These are phyloP conservation scores for Rhizopogon roseolus DNA, from an alignment of 768 basidiomycete species.

Conservation along the genomic window DNA sequence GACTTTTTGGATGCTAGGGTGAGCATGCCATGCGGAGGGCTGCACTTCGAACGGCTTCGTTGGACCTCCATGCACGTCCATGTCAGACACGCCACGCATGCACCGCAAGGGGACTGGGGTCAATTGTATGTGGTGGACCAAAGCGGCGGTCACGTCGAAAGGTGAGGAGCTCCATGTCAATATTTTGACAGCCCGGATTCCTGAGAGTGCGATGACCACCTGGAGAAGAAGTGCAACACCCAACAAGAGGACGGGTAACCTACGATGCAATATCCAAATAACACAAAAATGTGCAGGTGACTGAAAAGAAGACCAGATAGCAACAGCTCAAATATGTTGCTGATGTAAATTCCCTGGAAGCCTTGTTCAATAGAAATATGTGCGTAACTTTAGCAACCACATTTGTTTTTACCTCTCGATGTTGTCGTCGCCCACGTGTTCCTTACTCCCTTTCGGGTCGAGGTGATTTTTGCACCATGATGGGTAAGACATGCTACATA, in stretches of 20 bases:
- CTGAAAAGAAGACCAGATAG: no score
- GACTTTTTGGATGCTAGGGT: slow-evolving; percentile 15
- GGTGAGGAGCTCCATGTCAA: slow-evolving; percentile 29
- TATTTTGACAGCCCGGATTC: slow-evolving; percentile 16
- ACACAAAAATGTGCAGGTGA: no score
- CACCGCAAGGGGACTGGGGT: slow-evolving; percentile 13
- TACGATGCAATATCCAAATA: slow-evolving; percentile 16
- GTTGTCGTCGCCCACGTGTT: no score
- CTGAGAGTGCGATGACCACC: slow-evolving; percentile 17
- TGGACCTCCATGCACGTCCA: slow-evolving; percentile 6
- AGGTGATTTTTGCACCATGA: no score
- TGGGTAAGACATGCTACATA: no score
- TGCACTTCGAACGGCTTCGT: slow-evolving; percentile 10
- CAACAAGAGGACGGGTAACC: slow-evolving; percentile 23
- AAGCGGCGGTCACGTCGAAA: slow-evolving; percentile 24
- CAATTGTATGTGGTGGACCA: slow-evolving; percentile 24
- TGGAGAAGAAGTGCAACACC: slow-evolving; percentile 20
- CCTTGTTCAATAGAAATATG: no score
- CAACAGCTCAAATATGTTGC: no score
- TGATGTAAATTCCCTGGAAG: no score
- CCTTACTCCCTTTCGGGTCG: no score
- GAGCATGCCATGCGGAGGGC: slow-evolving; percentile 23
- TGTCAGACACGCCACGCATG: slow-evolving; percentile 19
- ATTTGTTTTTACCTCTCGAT: no score
- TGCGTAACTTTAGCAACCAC: no score